phyloP scores from a whole-genome alignment of 805 yeast species.

The Candida golubevii region DNA sequence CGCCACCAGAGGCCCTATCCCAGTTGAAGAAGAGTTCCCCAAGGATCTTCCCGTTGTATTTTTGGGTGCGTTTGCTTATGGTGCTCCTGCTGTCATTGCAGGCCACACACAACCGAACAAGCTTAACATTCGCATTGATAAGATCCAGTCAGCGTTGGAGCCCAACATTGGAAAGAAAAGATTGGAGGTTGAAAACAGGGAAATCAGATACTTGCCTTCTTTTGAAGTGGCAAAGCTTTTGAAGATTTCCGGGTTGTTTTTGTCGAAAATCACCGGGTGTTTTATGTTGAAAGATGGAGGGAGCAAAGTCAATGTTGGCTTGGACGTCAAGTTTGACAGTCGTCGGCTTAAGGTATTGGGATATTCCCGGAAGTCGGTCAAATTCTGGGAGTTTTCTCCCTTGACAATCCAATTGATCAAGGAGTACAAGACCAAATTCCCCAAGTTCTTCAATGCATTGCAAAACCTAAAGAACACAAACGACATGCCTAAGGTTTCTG shows the following conservation, averaged over 20 bases:
- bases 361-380: conserved; percentile 63
- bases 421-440: conserved; percentile 59
- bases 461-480: conserved; percentile 14
- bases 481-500: conserved; percentile 36
- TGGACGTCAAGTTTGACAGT: conserved; percentile 78
- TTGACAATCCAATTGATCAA: conserved; percentile 63
- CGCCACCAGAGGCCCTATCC: conserved; percentile 65
- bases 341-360: conserved; percentile 83
- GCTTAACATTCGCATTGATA: conserved; percentile 48
- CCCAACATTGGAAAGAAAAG: conserved; percentile 62
- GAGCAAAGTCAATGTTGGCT: conserved; percentile 63
- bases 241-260: conserved; percentile 55
- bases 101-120: conserved; percentile 46
- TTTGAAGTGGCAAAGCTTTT: conserved; percentile 58
- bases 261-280: conserved; percentile 75
- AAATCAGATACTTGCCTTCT: conserved; percentile 60
- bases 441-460: conserved; percentile 49
- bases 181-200: conserved; percentile 52
- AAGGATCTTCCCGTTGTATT: conserved; percentile 65
- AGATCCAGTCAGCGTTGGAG: conserved; percentile 43
- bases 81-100: conserved; percentile 65
- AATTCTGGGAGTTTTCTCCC: conserved; percentile 75
- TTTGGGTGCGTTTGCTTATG: conserved; percentile 84
- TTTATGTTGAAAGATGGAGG: conserved; percentile 52
- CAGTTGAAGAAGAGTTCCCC: conserved; percentile 83